Evolutionary conservation across 2,329 filamentous ascomycete genomes (phyloP), one percentile per base, ranked within the genome.

Genomic region (Xylaria polymorpha): DNA sequence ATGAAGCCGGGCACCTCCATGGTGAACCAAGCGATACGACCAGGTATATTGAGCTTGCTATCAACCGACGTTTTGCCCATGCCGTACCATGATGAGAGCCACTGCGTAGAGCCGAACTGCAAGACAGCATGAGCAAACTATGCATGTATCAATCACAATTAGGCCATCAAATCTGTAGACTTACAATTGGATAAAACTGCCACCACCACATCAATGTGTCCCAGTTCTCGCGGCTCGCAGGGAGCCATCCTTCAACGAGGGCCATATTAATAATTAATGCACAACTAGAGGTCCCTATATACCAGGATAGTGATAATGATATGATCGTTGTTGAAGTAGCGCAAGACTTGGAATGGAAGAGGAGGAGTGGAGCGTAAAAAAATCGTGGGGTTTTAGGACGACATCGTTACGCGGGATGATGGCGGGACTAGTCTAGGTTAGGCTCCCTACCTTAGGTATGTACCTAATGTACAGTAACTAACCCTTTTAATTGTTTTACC

Each of bases 21-120:
- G 2, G 90, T 87, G 65, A 92, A 86, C 96, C 96, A 99, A 67
- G 89, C 94, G 71, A 93, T 83, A 75, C 92, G 93, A 70, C 96
- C 96, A 1, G 94, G 93, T n/a, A 98, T 81, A 81, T 99, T 99
- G 78, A 96, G 84, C 14, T 83, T 83, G 75, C 91, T 94, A 3
- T 85, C 77, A 20, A 90, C 86, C 3, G 94, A 97, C 2, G 94
- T 97, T 82, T 98, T 98, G 79, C 96, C 96, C 84, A 95, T 94
- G 60, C 93, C 93, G 80, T 98, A 96, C 87, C 89, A 97, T 64
- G 88, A 86, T n/a, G 86, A 82, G 65, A 90, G 68, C 91, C 92
- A 97, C 88, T 97, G 94, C 25, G 88, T 61, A 1, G 89, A 86
- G 0, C 90, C 90, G 71, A 94, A 77, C 94, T 97, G 69, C 7